Evolutionary conservation across 176 grass and related monocot genomes (phyloP).

Genomic region (Raddia guianensis): DNA sequence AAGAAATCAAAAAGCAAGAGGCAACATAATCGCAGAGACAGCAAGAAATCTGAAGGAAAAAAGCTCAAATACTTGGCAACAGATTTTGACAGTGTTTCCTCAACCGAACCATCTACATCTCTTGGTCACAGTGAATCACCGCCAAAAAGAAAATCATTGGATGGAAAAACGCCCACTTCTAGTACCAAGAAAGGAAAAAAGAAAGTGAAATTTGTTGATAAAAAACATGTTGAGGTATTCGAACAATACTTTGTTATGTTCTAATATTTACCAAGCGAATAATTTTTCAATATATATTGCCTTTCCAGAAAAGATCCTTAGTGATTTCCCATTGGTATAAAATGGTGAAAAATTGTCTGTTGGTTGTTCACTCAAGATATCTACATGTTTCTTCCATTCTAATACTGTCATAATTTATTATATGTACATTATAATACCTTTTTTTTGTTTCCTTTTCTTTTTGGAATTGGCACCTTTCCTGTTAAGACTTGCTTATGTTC

Average conservation of each 20-base stretch:
- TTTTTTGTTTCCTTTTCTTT: slow-evolving; percentile 10
- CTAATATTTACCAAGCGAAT: not conserved
- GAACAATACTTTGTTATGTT: slow-evolving; percentile 36
- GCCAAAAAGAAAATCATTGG: slow-evolving; percentile 57
- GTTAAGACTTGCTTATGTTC: slow-evolving; percentile 7
- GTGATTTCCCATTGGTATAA: slow-evolving; percentile 8
- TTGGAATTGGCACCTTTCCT: slow-evolving; percentile 19
- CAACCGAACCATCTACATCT: slow-evolving; percentile 57
- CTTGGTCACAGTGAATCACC: slow-evolving; percentile 57
- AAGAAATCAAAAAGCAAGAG: slow-evolving; percentile 67
- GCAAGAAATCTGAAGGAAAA: slow-evolving; percentile 57
- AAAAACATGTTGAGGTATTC: slow-evolving; percentile 80
- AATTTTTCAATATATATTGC: slow-evolving; percentile 20
- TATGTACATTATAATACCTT: not conserved
- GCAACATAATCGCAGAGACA: slow-evolving; percentile 46
- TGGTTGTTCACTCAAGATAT: not conserved
- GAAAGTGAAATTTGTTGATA: slow-evolving; percentile 65
- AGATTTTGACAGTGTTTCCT: slow-evolving; percentile 55
- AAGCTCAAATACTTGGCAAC: slow-evolving; percentile 47
- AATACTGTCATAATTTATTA: slow-evolving; percentile 21
- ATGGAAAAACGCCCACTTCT: slow-evolving; percentile 57
- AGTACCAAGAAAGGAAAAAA: slow-evolving; percentile 73
- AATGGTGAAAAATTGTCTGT: slow-evolving; percentile 18
- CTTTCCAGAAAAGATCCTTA: slow-evolving; percentile 12
- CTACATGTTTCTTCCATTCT: not conserved